These are phyloP conservation scores for Cornus suecica DNA, from an alignment of 148 eudicot species.

Conservation along the genomic window DNA sequence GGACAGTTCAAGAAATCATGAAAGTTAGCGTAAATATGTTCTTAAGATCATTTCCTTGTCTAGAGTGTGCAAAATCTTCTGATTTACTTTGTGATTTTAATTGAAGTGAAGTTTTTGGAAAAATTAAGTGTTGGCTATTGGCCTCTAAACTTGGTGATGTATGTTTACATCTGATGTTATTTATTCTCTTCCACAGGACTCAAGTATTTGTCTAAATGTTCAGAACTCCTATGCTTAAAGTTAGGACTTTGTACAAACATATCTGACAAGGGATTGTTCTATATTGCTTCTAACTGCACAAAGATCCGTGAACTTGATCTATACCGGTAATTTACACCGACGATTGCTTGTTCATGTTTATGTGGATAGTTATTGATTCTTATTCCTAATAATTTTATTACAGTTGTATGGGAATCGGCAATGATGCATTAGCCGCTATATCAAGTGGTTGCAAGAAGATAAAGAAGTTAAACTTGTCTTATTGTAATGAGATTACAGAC, in stretches of 20 bases:
- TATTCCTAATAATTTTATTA: conserved; percentile 2
- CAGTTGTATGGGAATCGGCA: conserved; percentile 67
- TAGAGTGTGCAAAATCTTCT: neutral
- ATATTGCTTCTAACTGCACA: conserved; percentile 56
- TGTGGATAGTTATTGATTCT: neutral
- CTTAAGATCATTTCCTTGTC: neutral
- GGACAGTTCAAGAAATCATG: neutral
- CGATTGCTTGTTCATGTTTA: neutral
- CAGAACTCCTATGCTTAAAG: conserved; percentile 52
- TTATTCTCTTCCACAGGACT: conserved; percentile 47
- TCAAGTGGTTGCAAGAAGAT: conserved; percentile 67
- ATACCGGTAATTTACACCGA: conserved; percentile 49
- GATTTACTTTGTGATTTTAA: too few species aligned
- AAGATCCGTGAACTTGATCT: conserved; percentile 67
- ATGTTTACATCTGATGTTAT: neutral
- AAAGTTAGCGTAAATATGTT: neutral
- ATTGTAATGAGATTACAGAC: conserved; percentile 62
- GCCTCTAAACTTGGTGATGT: neutral
- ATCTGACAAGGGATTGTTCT: conserved; percentile 60
- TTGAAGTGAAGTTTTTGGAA: neutral
- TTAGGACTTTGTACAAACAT: conserved; percentile 65
- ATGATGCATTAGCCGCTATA: conserved; percentile 59
- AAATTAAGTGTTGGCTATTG: neutral
- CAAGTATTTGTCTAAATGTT: conserved; percentile 53
- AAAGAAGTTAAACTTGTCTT: conserved; percentile 61